Percentiles rank a stretch among this genome's conserved stretches.
These are phyloP conservation scores for Alternaria brassicicola DNA, from an alignment of 2,329 filamentous ascomycete species.

Conservation along the genomic window DNA sequence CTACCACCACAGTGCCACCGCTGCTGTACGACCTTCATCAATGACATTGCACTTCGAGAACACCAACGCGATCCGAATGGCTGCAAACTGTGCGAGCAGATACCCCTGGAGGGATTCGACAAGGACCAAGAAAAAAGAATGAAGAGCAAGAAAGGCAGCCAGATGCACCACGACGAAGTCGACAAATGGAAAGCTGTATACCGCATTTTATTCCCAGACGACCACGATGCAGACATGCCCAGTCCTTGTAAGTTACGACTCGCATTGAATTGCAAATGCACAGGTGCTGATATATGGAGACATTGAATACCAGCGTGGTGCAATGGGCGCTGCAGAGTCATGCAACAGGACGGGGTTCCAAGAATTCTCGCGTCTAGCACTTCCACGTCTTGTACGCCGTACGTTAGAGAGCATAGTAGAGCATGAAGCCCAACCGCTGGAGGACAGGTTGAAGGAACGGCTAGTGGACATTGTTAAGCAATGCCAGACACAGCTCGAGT, in stretches of 20 bases:
- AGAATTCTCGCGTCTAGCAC: conserved; percentile 32
- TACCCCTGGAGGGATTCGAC: conserved; percentile 31
- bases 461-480: conserved; percentile 34
- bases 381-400: conserved; percentile 34
- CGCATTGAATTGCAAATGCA: not conserved
- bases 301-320: not conserved
- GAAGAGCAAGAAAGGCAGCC: conserved; percentile 35
- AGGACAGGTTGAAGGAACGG: conserved; percentile 33
- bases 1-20: conserved; percentile 34
- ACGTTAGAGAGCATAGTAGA: conserved; percentile 33
- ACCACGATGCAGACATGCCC: conserved; percentile 26
- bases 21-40: conserved; percentile 29
- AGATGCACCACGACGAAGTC: conserved; percentile 25
- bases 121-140: conserved; percentile 34
- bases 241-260: conserved; percentile 25
- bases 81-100: conserved; percentile 27
- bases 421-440: conserved; percentile 33
- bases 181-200: conserved; percentile 38
- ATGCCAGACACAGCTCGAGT: conserved; percentile 30
- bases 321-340: conserved; percentile 9
- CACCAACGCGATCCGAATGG: conserved; percentile 31
- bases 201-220: conserved; percentile 33
- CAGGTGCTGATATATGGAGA: not conserved
- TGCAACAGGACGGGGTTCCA: conserved; percentile 28
- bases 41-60: conserved; percentile 28